These are phyloP conservation scores for Colletotrichum musicola DNA, from an alignment of 2,329 filamentous ascomycete genomes.

Conservation along the genomic window DNA sequence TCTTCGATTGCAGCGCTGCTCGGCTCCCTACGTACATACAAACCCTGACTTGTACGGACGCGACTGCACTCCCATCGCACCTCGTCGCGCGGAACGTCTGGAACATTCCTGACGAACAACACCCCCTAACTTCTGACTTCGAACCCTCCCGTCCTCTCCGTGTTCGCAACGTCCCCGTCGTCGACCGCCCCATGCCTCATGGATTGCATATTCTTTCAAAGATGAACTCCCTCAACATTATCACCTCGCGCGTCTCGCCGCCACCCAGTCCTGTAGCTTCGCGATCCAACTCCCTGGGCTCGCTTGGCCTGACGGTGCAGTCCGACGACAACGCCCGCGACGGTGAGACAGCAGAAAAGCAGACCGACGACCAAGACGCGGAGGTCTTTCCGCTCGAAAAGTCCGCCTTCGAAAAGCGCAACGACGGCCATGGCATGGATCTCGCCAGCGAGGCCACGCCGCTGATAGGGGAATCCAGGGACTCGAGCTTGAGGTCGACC, in stretches of 20 bases:
- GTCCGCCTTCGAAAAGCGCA: slow-evolving; percentile 29
- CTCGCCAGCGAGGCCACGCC: slow-evolving; percentile 74
- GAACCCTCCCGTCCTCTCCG: slow-evolving; percentile 2
- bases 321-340: slow-evolving; percentile 56
- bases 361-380: slow-evolving; percentile 46
- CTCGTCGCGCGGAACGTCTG: slow-evolving; percentile 36
- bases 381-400: slow-evolving; percentile 43
- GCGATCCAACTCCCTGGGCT: slow-evolving; percentile 71
- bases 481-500: slow-evolving; percentile 49
- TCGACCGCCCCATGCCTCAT: slow-evolving; percentile 54
- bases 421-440: slow-evolving; percentile 43
- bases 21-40: not conserved
- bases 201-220: slow-evolving; percentile 68
- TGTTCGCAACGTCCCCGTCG: slow-evolving; percentile 8
- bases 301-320: slow-evolving; percentile 61
- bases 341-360: slow-evolving; percentile 44
- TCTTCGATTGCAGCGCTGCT: slow-evolving; percentile 15
- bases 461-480: slow-evolving; percentile 60
- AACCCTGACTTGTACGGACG: slow-evolving; percentile 21
- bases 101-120: slow-evolving; percentile 38
- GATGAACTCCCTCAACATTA: slow-evolving; percentile 98
- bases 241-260: slow-evolving; percentile 84
- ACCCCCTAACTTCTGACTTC: slow-evolving; percentile 29
- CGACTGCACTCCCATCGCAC: slow-evolving; percentile 27
- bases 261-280: slow-evolving; percentile 67